Conservation (phyloP, 805 yeast genomes). For the Saturnispora ahearnii region DNA sequence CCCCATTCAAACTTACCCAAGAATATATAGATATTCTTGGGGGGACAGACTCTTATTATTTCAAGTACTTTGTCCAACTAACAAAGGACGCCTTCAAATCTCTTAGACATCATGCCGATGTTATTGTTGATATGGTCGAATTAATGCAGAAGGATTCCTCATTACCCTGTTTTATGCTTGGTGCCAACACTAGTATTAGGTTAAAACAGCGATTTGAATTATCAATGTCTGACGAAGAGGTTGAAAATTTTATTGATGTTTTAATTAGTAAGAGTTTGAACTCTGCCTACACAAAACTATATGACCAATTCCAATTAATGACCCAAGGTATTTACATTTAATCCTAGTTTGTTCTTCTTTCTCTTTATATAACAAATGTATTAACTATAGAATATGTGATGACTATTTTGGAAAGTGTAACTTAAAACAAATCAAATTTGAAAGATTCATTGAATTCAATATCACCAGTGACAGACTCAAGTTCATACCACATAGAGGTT, state of each 20-base stretch:
- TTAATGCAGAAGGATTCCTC: constrained; percentile 88
- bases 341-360: constrained; percentile 2
- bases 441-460: constrained; percentile 1
- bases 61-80: constrained; percentile 48
- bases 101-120: constrained; percentile 64
- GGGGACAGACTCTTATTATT: constrained; percentile 58
- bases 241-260: constrained; percentile 69
- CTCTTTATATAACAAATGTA: background rate
- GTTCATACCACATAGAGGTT: constrained; percentile 15
- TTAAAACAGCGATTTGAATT: constrained; percentile 76
- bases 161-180: constrained; percentile 86
- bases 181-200: constrained; percentile 71
- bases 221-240: constrained; percentile 61
- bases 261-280: constrained; percentile 78
- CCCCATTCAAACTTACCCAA: constrained; percentile 86
- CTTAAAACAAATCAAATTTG: constrained; percentile 27
- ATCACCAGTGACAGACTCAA: constrained; percentile 2
- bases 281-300: constrained; percentile 80
- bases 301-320: constrained; percentile 89
- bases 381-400: background rate
- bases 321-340: constrained; percentile 90
- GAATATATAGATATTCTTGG: constrained; percentile 89
- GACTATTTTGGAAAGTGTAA: background rate
- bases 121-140: constrained; percentile 74
- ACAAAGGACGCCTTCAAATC: constrained; percentile 69